phyloP scores from a whole-genome alignment of 2,329 filamentous ascomycete species.

The Colletotrichum australisinense region DNA sequence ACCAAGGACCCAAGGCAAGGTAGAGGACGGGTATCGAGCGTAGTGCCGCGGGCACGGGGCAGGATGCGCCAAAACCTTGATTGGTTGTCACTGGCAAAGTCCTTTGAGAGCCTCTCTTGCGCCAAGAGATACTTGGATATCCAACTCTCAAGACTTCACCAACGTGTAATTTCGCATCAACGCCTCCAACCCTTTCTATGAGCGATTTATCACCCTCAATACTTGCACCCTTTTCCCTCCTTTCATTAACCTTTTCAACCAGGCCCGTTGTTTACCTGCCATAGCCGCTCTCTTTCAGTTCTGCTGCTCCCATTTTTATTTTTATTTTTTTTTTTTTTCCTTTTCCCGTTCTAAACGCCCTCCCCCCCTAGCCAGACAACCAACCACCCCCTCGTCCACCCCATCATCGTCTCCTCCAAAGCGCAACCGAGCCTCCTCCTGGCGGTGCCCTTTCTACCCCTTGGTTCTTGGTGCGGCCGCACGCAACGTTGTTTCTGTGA shows the following conservation, averaged over 20 bases:
- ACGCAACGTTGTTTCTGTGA: conserved; percentile 27
- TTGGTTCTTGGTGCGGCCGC: conserved; percentile 22
- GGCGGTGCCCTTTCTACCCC: too few species aligned
- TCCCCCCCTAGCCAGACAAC: too few species aligned
- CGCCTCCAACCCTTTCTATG: conserved; percentile 23
- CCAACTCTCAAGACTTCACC: conserved; percentile 33
- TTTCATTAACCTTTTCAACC: neutral
- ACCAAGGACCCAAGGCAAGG: too few species aligned
- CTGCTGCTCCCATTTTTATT: neutral
- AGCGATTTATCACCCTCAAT: conserved; percentile 32
- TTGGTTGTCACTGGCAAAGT: conserved; percentile 36
- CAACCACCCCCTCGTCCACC: too few species aligned
- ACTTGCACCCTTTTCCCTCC: neutral
- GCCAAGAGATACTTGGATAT: conserved; percentile 37
- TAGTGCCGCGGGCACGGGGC: conserved; percentile 16
- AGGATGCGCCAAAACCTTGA: conserved; percentile 36
- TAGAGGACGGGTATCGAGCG: conserved; percentile 10
- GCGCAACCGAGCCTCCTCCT: conserved; percentile 10
- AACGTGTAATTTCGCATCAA: conserved; percentile 28
- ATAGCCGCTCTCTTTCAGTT: neutral
- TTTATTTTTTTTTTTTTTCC: neutral
- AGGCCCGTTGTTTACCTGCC: neutral
- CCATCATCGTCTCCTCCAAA: neutral
- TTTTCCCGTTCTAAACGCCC: neutral
- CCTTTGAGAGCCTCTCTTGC: conserved; percentile 25